Base-by-base conservation (phyloP, 495 filamentous ascomycete species). In the Neurospora sp. region DNA sequence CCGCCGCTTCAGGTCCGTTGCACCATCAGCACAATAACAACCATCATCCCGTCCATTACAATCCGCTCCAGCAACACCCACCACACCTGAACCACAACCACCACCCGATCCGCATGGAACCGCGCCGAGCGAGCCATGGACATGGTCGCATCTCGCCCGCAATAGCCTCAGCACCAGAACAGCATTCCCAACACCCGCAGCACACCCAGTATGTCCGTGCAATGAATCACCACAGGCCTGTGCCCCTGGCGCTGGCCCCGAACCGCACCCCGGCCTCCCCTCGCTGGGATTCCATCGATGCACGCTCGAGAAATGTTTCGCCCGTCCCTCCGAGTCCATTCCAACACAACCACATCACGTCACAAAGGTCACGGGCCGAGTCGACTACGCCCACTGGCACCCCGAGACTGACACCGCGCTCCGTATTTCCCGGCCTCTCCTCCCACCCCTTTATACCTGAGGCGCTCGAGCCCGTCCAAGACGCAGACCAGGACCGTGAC, bases 241-340 rank as follows among this genome's bases (percentile, higher is more conserved):
- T 65, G 53, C 53, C 53, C 53, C 27, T 65, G 53, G 27, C 53
- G 53, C 53, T 65, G 41, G 16, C 18, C 53, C 53, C 53, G 27
- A 65, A 65, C 53, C 53, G 53, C 27, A 65, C 27, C 53, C 53
- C 53, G 53, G 53, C 41, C 38, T 85, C 84, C 6, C 80, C 84
- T 16, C 80, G 83, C 71, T 85, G 84, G 81, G 83, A 85, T 68
- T 83, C 84, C 45, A 76, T 84, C 39, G 53, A 65, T 35, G 53
- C 53, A 65, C 53, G 53, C 53, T 75, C 76, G 10, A 79, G 73
- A 69, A 75, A 68, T 70, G 39, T 70, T 16, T 70, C 73, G 35
- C 68, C 72, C 38, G 16, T 71, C 40, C 72, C 41, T 69, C 75
- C 73, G 44, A 72, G 61, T 70, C 72, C 71, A 70, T 73, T 42